Evolutionary conservation across 139 green algal genomes (phyloP).

Genomic region (Picochlorum sp.): DNA sequence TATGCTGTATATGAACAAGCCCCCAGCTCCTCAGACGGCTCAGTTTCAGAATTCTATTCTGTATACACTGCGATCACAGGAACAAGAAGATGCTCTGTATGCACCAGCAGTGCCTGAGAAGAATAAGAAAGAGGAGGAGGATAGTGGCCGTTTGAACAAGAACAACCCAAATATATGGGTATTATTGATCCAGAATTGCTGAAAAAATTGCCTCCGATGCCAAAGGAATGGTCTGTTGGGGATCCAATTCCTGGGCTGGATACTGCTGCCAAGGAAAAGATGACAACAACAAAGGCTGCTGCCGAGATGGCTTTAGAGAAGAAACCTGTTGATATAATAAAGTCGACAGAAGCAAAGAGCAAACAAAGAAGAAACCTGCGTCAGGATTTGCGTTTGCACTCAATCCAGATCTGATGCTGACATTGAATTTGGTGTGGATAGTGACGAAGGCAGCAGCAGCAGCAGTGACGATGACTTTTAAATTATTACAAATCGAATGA

Average conservation of each 20-base stretch:
- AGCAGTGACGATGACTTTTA: slow-evolving; percentile 1
- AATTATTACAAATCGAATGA: no score
- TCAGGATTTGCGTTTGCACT: slow-evolving; percentile 16
- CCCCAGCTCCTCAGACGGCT: slow-evolving; percentile 39
- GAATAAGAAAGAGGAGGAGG: background rate
- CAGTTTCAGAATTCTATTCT: slow-evolving; percentile 39
- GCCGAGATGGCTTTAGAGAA: background rate
- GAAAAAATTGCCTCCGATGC: slow-evolving; percentile 22
- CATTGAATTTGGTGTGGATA: slow-evolving; percentile 12
- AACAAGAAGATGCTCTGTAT: background rate
- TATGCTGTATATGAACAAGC: slow-evolving; percentile 28
- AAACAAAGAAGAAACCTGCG: background rate
- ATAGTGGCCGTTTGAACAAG: background rate
- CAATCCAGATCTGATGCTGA: slow-evolving; percentile 15
- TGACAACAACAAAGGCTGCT: background rate
- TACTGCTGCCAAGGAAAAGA: no score
- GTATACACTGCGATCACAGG: slow-evolving; percentile 4
- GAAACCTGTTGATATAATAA: background rate
- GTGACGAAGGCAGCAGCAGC: slow-evolving; percentile 6
- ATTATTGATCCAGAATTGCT: background rate
- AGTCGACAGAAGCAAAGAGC: background rate
- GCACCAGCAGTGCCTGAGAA: background rate
- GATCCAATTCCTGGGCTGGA: slow-evolving; percentile 25
- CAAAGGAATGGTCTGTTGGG: slow-evolving; percentile 38
- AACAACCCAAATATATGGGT: background rate